Evolutionary conservation across 2,329 filamentous ascomycete genomes (phyloP).

Genomic region (Paracorniculantispora psalliotae): DNA sequence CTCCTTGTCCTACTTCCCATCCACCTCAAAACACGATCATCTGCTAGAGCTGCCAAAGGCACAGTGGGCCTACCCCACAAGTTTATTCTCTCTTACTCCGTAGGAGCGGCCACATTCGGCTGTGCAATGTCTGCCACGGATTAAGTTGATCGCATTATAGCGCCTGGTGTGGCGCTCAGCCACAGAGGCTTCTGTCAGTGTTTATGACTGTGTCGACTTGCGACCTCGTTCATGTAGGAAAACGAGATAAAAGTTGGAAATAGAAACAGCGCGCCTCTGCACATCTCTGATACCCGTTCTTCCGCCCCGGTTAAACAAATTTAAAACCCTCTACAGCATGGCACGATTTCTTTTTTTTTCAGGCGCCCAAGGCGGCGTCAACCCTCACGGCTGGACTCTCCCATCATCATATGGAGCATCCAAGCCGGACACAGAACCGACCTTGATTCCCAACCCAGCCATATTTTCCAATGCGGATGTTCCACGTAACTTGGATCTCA

Average conservation of each 20-base stretch:
- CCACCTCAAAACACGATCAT: background rate
- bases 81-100: background rate
- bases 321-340: background rate
- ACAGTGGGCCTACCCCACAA: background rate
- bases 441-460: background rate
- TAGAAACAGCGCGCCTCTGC: background rate
- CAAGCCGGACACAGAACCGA: background rate
- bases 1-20: background rate
- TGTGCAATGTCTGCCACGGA: background rate
- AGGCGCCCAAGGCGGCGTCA: background rate
- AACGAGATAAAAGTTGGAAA: background rate
- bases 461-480: background rate
- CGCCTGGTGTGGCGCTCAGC: background rate
- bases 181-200: background rate
- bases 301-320: background rate
- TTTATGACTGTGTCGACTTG: background rate
- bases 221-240: background rate
- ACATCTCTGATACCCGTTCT: background rate
- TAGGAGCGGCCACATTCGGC: background rate
- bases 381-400: background rate
- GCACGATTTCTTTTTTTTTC: background rate
- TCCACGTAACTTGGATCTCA: background rate
- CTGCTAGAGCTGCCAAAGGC: no score
- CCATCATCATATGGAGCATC: background rate
- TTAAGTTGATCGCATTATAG: background rate